Evolutionary conservation across 257 asterid species (phyloP).

Genomic region (Buddleja alternifolia): DNA sequence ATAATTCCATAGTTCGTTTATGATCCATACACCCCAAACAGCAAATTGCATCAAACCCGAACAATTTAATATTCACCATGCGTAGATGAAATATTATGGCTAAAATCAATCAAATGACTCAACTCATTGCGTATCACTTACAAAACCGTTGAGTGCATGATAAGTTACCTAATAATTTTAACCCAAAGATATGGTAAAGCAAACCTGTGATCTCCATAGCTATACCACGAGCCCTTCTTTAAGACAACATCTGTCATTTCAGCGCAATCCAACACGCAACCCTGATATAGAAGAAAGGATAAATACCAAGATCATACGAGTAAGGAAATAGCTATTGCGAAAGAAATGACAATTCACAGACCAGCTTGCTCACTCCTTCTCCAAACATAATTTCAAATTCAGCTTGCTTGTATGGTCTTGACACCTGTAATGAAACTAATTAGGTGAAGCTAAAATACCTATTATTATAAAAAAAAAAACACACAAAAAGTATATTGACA

Average conservation of each 20-base stretch:
- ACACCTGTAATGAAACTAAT: slow-evolving; percentile 56
- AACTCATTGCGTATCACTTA: slow-evolving; percentile 7
- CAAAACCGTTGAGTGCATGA: not conserved
- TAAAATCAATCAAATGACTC: slow-evolving; percentile 4
- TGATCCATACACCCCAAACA: not conserved
- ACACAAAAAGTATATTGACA: not conserved
- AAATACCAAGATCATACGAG: slow-evolving; percentile 12
- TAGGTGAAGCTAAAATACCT: slow-evolving; percentile 28
- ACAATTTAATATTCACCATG: not conserved
- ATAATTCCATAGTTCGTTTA: not conserved
- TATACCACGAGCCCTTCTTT: slow-evolving; percentile 96
- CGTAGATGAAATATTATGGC: not conserved
- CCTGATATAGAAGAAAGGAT: slow-evolving; percentile 50
- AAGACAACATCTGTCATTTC: slow-evolving; percentile 75
- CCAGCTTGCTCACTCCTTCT: slow-evolving; percentile 98
- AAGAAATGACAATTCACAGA: slow-evolving; percentile 32
- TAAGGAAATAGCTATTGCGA: slow-evolving; percentile 17
- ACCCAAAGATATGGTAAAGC: slow-evolving; percentile 20
- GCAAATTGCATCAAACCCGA: not conserved
- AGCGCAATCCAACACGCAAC: slow-evolving; percentile 94
- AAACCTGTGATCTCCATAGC: slow-evolving; percentile 92
- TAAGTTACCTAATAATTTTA: slow-evolving; percentile 16
- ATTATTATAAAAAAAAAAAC: slow-evolving; percentile 21
- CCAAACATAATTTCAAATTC: slow-evolving; percentile 97
- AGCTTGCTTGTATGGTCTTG: slow-evolving; percentile 99